A percentile compares a stretch with the other conserved stretches of the same genome.
Conservation (phyloP, 108 stramenopile genomes). For the Pseudonitzschia pungens region DNA sequence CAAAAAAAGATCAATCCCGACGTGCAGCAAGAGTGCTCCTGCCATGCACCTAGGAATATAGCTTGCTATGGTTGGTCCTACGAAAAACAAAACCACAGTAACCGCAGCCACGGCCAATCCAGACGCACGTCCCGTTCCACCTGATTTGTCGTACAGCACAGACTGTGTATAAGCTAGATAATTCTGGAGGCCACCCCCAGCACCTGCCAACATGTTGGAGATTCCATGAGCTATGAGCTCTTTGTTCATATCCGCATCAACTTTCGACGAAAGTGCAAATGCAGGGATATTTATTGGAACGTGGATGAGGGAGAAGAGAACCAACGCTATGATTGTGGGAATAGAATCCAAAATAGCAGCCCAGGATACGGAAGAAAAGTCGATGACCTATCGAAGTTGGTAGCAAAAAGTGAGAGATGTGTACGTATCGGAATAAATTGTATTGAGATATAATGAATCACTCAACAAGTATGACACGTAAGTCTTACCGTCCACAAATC, state of each 20-base stretch:
- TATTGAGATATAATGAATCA: not conserved
- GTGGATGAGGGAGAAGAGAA: constrained; percentile 56
- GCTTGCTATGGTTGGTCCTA: constrained; percentile 64
- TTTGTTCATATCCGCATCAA: constrained; percentile 74
- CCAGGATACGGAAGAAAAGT: constrained; percentile 58
- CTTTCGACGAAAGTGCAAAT: constrained; percentile 69
- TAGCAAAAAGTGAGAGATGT: not conserved
- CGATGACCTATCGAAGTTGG: constrained; percentile 26
- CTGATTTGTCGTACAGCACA: constrained; percentile 72
- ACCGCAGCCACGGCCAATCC: constrained; percentile 33
- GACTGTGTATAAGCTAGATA: constrained; percentile 73
- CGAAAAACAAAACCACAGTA: constrained; percentile 59
- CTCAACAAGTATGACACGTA: not conserved
- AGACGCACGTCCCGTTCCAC: constrained; percentile 62
- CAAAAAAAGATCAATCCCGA: constrained; percentile 79
- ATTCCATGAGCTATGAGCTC: constrained; percentile 82
- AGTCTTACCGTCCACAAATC: constrained; percentile 36
- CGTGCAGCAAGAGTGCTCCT: constrained; percentile 78
- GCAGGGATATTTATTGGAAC: constrained; percentile 84
- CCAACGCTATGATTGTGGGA: constrained; percentile 63
- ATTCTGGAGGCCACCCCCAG: constrained; percentile 72
- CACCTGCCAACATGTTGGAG: constrained; percentile 62
- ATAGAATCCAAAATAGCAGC: constrained; percentile 49
- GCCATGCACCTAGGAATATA: constrained; percentile 84
- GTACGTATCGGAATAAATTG: not conserved